These are phyloP conservation scores for Gaultheria prostrata DNA, from an alignment of 148 eudicot species.

Conservation along the genomic window DNA sequence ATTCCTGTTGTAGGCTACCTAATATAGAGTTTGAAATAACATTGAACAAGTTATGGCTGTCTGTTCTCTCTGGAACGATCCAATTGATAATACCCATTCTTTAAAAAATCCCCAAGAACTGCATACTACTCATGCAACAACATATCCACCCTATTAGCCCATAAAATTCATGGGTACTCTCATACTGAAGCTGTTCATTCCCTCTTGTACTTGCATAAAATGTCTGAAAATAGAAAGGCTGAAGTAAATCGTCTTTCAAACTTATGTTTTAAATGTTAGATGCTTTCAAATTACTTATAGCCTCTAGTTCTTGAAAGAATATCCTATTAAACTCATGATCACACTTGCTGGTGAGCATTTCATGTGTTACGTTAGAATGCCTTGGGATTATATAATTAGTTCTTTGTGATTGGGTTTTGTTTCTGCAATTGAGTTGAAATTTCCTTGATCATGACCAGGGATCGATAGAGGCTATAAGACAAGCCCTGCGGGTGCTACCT, in stretches of 20 bases:
- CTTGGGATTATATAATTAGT: not conserved
- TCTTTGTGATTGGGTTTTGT: not conserved
- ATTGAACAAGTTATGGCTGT: constrained; percentile 4
- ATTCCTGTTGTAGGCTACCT: not conserved
- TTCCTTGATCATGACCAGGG: constrained; percentile 50
- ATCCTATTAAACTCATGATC: not conserved
- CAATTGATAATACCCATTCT: constrained; percentile 5
- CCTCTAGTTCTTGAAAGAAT: not conserved
- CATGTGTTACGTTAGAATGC: constrained; percentile 1
- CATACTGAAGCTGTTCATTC: not conserved
- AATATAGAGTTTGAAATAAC: not conserved
- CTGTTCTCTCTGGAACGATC: not conserved
- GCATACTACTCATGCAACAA: not conserved
- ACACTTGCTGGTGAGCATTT: not conserved
- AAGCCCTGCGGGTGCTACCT: constrained; percentile 89
- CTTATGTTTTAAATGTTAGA: not conserved
- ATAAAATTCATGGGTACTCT: not conserved
- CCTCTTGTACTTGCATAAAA: not conserved
- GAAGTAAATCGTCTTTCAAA: not conserved
- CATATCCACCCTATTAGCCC: not conserved
- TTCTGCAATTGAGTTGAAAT: constrained; percentile 13
- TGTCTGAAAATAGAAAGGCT: not conserved
- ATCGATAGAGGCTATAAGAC: constrained; percentile 84
- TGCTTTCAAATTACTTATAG: not conserved
- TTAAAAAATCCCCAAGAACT: not conserved